Evolutionary conservation across 2,329 filamentous ascomycete genomes (phyloP).

Genomic region (Neoscytalidium dimidiatum): DNA sequence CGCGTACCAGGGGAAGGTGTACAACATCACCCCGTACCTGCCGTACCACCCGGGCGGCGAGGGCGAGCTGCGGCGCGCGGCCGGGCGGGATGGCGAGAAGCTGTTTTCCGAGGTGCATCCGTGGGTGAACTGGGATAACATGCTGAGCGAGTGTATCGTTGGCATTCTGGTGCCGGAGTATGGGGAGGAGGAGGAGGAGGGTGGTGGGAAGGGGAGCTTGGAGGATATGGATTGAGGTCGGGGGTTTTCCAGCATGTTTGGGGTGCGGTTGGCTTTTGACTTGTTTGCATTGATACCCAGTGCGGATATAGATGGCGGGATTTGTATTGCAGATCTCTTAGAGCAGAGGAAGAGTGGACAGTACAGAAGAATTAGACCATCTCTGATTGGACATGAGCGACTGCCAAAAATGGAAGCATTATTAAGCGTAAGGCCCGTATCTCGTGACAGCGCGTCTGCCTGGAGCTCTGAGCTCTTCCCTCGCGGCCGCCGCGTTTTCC

Average conservation of each 20-base stretch:
- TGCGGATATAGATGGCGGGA: not conserved
- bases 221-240: conserved; percentile 62
- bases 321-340: not conserved
- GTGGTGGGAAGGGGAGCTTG: conserved; percentile 39
- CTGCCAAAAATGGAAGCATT: not conserved
- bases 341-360: not conserved
- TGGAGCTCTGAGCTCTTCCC: not conserved
- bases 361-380: not conserved
- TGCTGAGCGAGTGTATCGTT: conserved; percentile 62
- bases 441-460: conserved; percentile 14
- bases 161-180: conserved; percentile 62
- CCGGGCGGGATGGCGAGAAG: conserved; percentile 68
- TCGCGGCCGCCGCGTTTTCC: not conserved
- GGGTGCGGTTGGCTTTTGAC: not conserved
- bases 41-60: conserved; percentile 89
- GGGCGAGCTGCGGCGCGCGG: conserved; percentile 76
- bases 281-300: conserved; percentile 14
- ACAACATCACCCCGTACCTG: conserved; percentile 88
- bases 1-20: conserved; percentile 84
- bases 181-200: conserved; percentile 33
- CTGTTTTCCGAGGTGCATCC: conserved; percentile 66
- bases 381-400: not conserved
- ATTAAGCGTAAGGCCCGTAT: not conserved
- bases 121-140: conserved; percentile 71
- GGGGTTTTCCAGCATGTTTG: too few species aligned